Evolutionary conservation across 2,329 filamentous ascomycete species (phyloP).

Genomic region (Biscogniauxia sp.): DNA sequence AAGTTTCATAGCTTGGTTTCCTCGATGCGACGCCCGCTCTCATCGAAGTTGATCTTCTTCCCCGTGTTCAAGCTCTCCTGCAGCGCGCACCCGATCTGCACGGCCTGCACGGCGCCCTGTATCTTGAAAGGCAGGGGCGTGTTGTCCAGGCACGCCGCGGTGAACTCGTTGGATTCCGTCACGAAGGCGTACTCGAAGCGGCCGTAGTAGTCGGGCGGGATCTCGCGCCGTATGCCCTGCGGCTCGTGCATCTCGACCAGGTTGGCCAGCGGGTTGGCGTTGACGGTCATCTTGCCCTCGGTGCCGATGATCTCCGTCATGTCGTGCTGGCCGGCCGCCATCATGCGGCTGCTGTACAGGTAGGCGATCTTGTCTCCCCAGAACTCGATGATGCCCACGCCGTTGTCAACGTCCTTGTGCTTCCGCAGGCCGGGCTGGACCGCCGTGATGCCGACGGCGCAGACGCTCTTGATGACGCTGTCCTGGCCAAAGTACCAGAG

Average conservation of each 20-base stretch:
- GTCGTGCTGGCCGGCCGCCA: conserved; percentile 66
- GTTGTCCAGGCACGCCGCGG: conserved; percentile 55
- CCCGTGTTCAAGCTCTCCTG: conserved; percentile 55
- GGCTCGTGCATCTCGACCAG: conserved; percentile 55
- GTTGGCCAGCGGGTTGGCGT: conserved; percentile 54
- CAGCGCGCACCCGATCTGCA: conserved; percentile 59
- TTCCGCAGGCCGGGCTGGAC: conserved; percentile 56
- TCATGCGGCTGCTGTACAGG: conserved; percentile 64
- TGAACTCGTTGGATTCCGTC: conserved; percentile 62
- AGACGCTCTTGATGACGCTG: conserved; percentile 52
- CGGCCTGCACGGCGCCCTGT: conserved; percentile 54
- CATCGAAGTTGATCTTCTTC: conserved; percentile 58
- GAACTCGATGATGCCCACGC: conserved; percentile 64
- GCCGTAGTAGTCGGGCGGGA: conserved; percentile 62
- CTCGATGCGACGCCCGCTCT: conserved; percentile 45
- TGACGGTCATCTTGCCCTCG: conserved; percentile 60
- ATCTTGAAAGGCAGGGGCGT: conserved; percentile 55
- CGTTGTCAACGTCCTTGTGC: conserved; percentile 61
- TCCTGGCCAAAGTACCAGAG: conserved; percentile 62
- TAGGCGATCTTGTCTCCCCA: conserved; percentile 59
- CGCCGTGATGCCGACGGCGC: conserved; percentile 56
- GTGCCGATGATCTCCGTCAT: conserved; percentile 67
- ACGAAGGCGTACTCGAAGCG: conserved; percentile 62
- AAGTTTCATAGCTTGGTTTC: conserved; percentile 34
- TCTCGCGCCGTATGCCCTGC: conserved; percentile 54